Conservation (phyloP, 2,329 filamentous ascomycete genomes). For the Monilinia laxa region DNA sequence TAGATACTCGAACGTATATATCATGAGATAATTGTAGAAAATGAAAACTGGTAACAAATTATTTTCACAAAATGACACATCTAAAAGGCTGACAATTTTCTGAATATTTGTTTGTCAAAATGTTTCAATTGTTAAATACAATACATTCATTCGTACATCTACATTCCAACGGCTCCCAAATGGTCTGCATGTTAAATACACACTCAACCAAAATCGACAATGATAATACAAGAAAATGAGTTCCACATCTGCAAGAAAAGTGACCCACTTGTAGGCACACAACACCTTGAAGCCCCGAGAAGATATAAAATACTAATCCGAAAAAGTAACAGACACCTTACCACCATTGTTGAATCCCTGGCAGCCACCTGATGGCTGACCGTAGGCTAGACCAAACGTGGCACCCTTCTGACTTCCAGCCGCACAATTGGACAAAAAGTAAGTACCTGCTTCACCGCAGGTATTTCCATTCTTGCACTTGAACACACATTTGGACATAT, state of each 20-base stretch:
- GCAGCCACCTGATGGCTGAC: slow-evolving; percentile 22
- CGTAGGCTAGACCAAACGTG: not conserved
- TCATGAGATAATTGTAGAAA: not conserved
- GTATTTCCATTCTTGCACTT: slow-evolving; percentile 15
- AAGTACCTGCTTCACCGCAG: slow-evolving; percentile 15
- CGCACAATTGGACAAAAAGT: slow-evolving; percentile 13
- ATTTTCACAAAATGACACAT: not conserved
- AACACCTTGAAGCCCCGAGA: not conserved
- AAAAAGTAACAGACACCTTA: slow-evolving; percentile 13
- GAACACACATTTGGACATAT: slow-evolving; percentile 19
- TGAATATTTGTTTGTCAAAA: not conserved
- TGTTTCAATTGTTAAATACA: not conserved
- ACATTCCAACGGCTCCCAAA: not conserved
- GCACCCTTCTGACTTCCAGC: slow-evolving; percentile 20
- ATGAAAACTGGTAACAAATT: not conserved
- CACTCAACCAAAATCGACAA: not conserved
- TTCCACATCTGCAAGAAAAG: not conserved
- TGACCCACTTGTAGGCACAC: too few relatives aligned
- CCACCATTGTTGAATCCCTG: slow-evolving; percentile 23
- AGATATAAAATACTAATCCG: not conserved
- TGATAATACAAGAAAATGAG: not conserved
- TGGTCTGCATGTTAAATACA: not conserved
- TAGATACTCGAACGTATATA: not conserved
- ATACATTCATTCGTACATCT: not conserved
- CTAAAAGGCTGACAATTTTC: not conserved